Base-by-base conservation (phyloP, 129 eudicot genomes). In the Cynara cardunculus region DNA sequence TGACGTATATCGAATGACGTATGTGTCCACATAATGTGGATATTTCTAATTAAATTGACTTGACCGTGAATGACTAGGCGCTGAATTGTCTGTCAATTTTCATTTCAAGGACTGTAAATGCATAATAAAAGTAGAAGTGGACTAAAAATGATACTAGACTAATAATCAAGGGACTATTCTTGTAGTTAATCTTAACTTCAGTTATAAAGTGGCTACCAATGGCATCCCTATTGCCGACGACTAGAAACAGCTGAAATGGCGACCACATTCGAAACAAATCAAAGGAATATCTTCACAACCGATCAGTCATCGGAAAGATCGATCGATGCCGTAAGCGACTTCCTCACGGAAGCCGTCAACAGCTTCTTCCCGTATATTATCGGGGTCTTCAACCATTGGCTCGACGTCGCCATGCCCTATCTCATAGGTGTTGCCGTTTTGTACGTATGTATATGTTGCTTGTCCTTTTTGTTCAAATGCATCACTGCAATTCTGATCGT, bases 381-480 rank as follows among this genome's bases (percentile, higher is more conserved):
- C 59, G 12, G 13, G 5, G 6, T 32, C 32, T 78, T 82, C 16
- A 87, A 91, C 32, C 71, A 80, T 70, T 86, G 88, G 86, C 0
- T 80, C 69, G 49, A 67, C 0, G 85, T 80, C 2, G 86, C 85
- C 46, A 32, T 53, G 13, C 89, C 88, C 1, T 91, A 83, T 34
- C 77, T 87, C 24, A 75, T 85, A 24, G 87, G 34, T 25, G 82
- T 64, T 13, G 22, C 46, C 46, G 84, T 77, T 24, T 37, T 91
- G 62, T 19, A 81, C 75, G 13, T 83, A 19, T 79, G 77, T 0
- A 18, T 85, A 0, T 87, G 86, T 4, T 79, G 79, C 74, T 84
- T 88, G 87, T 25, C 76, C 27, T 73, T 84, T 59, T 81, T 83
- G 65, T 28, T 70, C 19, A 59, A 78, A 9, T 82, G 78, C 78